A percentile compares a stretch with the other conserved stretches of the same genome.
Conservation (phyloP, 2,329 filamentous ascomycete genomes). For the Chrysoporthe cubensis region DNA sequence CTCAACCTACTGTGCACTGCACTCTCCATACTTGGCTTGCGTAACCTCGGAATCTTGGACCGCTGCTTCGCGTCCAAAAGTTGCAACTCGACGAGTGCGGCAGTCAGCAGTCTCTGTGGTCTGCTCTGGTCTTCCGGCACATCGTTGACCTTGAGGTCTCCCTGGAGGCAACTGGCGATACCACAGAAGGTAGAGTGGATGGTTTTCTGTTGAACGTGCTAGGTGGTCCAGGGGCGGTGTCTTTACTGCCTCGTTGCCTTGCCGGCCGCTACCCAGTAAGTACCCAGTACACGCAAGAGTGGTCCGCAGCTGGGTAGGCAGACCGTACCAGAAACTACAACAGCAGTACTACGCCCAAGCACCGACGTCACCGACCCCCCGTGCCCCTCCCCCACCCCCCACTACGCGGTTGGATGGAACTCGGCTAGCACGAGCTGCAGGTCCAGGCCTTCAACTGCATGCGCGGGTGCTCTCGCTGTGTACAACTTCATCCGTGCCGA, state of each 20-base stretch:
- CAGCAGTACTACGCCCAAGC: neutral
- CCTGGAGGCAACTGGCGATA: neutral
- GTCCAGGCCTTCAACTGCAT: conserved; percentile 2
- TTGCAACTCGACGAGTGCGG: neutral
- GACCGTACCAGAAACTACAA: too few species aligned
- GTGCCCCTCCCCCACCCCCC: neutral
- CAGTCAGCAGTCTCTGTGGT: neutral
- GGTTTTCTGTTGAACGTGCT: neutral
- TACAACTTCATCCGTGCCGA: neutral
- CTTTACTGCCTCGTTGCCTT: too few species aligned
- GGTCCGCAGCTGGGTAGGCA: too few species aligned
- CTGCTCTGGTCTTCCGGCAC: neutral
- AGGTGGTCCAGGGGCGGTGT: too few species aligned
- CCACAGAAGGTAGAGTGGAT: neutral
- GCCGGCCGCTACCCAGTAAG: neutral
- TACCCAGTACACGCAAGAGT: neutral
- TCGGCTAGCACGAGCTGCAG: neutral
- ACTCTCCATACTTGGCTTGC: neutral
- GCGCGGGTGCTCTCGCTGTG: neutral
- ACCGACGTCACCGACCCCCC: conserved; percentile 2
- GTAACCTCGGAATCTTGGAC: neutral
- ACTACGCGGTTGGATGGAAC: neutral
- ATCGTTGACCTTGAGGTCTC: neutral
- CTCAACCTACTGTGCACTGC: neutral
- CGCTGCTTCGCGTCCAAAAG: neutral